phyloP scores from a whole-genome alignment of 495 filamentous ascomycete species.

The Aspergillus incahuasiensis region DNA sequence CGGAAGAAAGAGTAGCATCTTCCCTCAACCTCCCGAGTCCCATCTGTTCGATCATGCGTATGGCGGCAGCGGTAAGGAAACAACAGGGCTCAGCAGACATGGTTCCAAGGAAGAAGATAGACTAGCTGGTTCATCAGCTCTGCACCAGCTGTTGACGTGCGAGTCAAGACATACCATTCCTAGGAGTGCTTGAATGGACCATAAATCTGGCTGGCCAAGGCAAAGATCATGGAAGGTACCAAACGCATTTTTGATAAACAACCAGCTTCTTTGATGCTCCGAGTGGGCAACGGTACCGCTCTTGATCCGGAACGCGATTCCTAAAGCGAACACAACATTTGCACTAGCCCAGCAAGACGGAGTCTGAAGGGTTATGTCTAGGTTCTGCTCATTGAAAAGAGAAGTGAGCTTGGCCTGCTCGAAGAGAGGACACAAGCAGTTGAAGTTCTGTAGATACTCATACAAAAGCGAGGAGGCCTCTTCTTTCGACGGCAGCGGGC shows the following conservation, averaged over 20 bases:
- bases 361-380: not conserved
- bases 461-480: constrained; percentile 11
- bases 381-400: constrained; percentile 7
- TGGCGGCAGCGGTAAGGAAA: constrained; percentile 17
- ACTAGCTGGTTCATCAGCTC: constrained; percentile 2
- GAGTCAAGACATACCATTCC: constrained; percentile 13
- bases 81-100: constrained; percentile 14
- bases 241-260: constrained; percentile 19
- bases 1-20: not conserved
- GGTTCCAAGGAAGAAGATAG: constrained; percentile 13
- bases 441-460: constrained; percentile 16
- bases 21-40: constrained; percentile 5
- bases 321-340: constrained; percentile 17
- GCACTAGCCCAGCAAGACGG: constrained; percentile 16
- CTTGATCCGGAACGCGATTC: constrained; percentile 11
- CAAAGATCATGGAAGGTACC: constrained; percentile 13
- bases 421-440: constrained; percentile 14
- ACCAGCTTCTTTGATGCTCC: constrained; percentile 16
- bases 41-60: constrained; percentile 14
- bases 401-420: constrained; percentile 15
- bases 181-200: constrained; percentile 15
- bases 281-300: not conserved
- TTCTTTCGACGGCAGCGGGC: constrained; percentile 14
- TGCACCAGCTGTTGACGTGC: not conserved
- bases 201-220: constrained; percentile 15